These are phyloP conservation scores for Pleurotus eryngii DNA, from an alignment of 768 basidiomycete genomes.

Conservation along the genomic window DNA sequence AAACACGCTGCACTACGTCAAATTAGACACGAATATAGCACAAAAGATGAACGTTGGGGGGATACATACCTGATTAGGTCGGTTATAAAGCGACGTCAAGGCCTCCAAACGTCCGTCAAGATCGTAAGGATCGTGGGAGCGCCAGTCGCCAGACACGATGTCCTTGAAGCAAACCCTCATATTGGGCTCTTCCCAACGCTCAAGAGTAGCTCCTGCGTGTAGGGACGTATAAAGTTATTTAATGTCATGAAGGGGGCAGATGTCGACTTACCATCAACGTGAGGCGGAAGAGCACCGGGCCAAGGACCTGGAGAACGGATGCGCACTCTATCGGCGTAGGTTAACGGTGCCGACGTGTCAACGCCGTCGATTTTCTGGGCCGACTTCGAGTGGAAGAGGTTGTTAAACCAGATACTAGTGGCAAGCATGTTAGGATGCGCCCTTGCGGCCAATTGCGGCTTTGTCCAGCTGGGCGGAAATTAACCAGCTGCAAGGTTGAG, in stretches of 20 bases:
- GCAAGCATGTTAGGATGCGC: constrained; percentile 64
- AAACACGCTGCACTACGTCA: constrained; percentile 42
- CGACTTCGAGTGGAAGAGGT: constrained; percentile 49
- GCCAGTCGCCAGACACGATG: constrained; percentile 62
- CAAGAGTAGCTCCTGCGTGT: constrained; percentile 60
- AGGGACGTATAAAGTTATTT: too few species aligned
- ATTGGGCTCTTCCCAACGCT: constrained; percentile 66
- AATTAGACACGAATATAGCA: background rate
- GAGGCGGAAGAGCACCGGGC: constrained; percentile 48
- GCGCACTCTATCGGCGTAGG: constrained; percentile 72
- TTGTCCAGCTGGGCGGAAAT: constrained; percentile 32
- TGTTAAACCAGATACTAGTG: constrained; percentile 57
- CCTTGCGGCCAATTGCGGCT: constrained; percentile 62
- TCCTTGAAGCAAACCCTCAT: constrained; percentile 60
- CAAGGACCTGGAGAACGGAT: constrained; percentile 63
- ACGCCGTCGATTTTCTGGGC: constrained; percentile 44
- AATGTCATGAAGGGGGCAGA: background rate
- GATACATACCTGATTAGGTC: constrained; percentile 42
- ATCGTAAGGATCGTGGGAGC: constrained; percentile 63
- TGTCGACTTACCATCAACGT: constrained; percentile 37
- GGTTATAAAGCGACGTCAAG: constrained; percentile 59
- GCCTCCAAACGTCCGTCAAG: constrained; percentile 58
- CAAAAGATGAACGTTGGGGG: background rate
- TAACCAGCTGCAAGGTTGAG: background rate
- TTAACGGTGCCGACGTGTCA: constrained; percentile 58